phyloP scores from a whole-genome alignment of 1,139 yeast species.

The Blastobotrys elegans region DNA sequence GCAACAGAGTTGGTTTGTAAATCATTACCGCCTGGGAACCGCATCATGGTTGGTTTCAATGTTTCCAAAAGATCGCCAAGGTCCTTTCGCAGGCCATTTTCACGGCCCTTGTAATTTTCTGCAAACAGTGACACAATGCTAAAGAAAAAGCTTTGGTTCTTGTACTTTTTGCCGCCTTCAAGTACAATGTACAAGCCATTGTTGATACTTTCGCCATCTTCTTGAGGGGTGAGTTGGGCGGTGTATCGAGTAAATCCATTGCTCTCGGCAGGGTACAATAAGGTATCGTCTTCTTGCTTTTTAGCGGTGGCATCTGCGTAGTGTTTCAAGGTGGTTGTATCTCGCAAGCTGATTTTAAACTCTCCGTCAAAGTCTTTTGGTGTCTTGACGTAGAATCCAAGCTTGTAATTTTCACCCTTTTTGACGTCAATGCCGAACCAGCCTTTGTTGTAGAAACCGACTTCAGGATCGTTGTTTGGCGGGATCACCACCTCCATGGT shows the following conservation, averaged over 20 bases:
- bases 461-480: not conserved
- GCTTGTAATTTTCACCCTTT: slow-evolving; percentile 8
- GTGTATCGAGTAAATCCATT: slow-evolving; percentile 8
- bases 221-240: slow-evolving; percentile 5
- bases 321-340: not conserved
- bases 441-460: slow-evolving; percentile 10
- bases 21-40: slow-evolving; percentile 11
- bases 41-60: slow-evolving; percentile 3
- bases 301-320: slow-evolving; percentile 1
- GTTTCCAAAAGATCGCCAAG: slow-evolving; percentile 4
- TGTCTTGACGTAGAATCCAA: slow-evolving; percentile 10
- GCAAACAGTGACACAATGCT: slow-evolving; percentile 9
- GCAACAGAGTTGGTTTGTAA: slow-evolving; percentile 1
- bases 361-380: slow-evolving; percentile 6
- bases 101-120: slow-evolving; percentile 8
- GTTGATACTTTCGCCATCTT: slow-evolving; percentile 1
- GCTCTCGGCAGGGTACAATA: slow-evolving; percentile 3
- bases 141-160: slow-evolving; percentile 1
- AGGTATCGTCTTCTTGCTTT: not conserved
- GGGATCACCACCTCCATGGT: not conserved
- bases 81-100: slow-evolving; percentile 10
- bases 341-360: slow-evolving; percentile 6
- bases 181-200: slow-evolving; percentile 6
- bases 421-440: slow-evolving; percentile 8
- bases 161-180: slow-evolving; percentile 6